Evolutionary conservation across 371 early-diverging fungal species (phyloP).

Genomic region (Phascolomyces articulosus): DNA sequence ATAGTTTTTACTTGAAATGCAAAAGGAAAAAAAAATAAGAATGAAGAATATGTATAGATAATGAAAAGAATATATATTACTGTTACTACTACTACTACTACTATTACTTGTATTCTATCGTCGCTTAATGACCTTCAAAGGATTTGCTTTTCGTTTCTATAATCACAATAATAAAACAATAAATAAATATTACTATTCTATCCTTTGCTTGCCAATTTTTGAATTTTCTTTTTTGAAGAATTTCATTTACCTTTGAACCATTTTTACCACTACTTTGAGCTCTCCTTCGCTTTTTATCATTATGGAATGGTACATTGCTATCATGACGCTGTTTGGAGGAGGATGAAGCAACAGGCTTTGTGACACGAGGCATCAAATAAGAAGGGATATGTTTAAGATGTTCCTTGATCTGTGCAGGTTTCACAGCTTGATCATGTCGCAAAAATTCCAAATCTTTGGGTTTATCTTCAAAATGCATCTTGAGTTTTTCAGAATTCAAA

Average conservation of each 20-base stretch:
- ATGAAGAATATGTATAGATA: not conserved
- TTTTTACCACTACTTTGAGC: not conserved
- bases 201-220: not conserved
- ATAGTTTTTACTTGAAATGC: not conserved
- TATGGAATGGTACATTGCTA: conserved; percentile 34
- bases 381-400: conserved; percentile 94
- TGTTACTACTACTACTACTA: not conserved
- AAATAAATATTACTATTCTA: too few relatives aligned
- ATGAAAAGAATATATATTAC: not conserved
- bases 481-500: conserved; percentile 91
- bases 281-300: conserved; percentile 33
- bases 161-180: not conserved
- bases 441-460: conserved; percentile 91
- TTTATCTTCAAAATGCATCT: conserved; percentile 96
- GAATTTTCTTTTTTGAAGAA: not conserved
- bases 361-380: conserved; percentile 83
- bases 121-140: conserved; percentile 52
- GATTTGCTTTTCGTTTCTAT: conserved; percentile 61
- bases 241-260: conserved; percentile 14
- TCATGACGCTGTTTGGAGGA: conserved; percentile 8
- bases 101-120: conserved; percentile 21
- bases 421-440: conserved; percentile 89
- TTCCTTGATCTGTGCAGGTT: conserved; percentile 76
- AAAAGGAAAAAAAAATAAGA: not conserved
- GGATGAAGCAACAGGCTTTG: conserved; percentile 35